Base-by-base conservation (phyloP, 805 yeast species). In the Jamesozyma jinghongensis region DNA sequence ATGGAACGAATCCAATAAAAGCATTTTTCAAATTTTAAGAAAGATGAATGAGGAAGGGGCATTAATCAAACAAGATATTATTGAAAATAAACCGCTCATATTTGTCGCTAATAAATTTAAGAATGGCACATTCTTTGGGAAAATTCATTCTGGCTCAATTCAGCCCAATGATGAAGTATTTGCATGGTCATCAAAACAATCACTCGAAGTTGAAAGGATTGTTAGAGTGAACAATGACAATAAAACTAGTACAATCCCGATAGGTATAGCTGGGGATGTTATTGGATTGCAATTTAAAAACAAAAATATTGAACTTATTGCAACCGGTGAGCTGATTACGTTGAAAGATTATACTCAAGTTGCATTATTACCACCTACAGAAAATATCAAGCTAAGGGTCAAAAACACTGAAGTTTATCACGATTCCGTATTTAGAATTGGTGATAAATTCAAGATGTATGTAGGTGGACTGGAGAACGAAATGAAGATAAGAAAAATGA, bases 141-240 rank as follows among this genome's bases (percentile, higher is more conserved):
- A 40, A 16, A 42, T 53, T 4, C 40, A 40, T 19, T 44, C 50
- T 13, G 95, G 96, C 1, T 58, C 67, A 6, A 67, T 85, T 19
- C 86, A 82, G 60, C 69, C 74, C 1, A 90, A 87, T 16, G 85
- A 85, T 52, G 68, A 79, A 0, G 65, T 83, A 11, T 55, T 67
- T 3, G 60, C 74, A 4, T 71, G 70, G 19, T 92, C 90, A 3
- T 67, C 73, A 16, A 64, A 65, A 8, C 53, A 53, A 41, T 51
- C 49, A 34, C 51, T 48, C n/a, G 37, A 49, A 41, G 68, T 78
- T 13, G 74, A 71, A 25, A 37, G 33, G n/a, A 19, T 45, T 1
- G 17, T 27, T 6, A 29, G 26, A 22, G 27, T 16, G 14, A 11
- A 32, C 30, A 19, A 32, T 16, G 32, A 14, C 16, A 19, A 20